A percentile compares a stretch with the other conserved stretches of the same genome.
Conservation (phyloP, 2,329 filamentous ascomycete genomes). For the Teratosphaeriaceae sp. region DNA sequence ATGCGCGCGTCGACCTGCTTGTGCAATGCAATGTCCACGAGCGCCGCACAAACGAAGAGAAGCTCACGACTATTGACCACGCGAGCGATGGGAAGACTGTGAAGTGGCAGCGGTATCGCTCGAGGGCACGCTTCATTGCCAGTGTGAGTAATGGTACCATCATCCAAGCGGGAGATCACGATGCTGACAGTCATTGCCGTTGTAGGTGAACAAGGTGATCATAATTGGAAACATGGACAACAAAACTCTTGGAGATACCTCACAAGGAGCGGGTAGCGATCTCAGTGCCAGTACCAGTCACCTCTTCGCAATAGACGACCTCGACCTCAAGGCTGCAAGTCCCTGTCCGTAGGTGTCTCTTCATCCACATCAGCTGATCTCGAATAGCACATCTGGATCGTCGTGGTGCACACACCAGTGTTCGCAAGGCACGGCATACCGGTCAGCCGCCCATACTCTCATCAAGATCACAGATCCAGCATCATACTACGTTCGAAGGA, state of each 20-base stretch:
- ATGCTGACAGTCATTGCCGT: too few species aligned
- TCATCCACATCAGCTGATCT: too few species aligned
- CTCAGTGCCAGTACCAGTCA: not conserved
- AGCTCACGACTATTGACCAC: constrained; percentile 2
- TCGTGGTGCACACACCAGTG: constrained; percentile 8
- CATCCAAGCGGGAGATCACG: too few species aligned
- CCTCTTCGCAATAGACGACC: constrained; percentile 4
- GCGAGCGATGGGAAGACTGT: constrained; percentile 8
- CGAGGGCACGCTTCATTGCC: constrained; percentile 7
- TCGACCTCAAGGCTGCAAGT: constrained; percentile 9
- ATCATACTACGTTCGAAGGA: not conserved
- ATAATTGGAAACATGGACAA: constrained; percentile 7
- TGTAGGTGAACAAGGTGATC: constrained; percentile 7
- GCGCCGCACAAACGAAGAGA: constrained; percentile 2
- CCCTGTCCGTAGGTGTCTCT: too few species aligned
- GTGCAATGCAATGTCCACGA: constrained; percentile 8
- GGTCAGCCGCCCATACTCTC: not conserved
- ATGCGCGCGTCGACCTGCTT: constrained; percentile 11
- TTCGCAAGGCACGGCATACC: not conserved
- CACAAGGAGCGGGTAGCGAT: not conserved
- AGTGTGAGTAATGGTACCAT: too few species aligned
- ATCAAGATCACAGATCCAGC: not conserved
- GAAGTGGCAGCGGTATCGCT: constrained; percentile 6
- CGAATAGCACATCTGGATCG: constrained; percentile 12
- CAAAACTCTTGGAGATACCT: not conserved